These are phyloP conservation scores for Globisporangium nagaii DNA, from an alignment of 352 stramenopile species.

Conservation along the genomic window DNA sequence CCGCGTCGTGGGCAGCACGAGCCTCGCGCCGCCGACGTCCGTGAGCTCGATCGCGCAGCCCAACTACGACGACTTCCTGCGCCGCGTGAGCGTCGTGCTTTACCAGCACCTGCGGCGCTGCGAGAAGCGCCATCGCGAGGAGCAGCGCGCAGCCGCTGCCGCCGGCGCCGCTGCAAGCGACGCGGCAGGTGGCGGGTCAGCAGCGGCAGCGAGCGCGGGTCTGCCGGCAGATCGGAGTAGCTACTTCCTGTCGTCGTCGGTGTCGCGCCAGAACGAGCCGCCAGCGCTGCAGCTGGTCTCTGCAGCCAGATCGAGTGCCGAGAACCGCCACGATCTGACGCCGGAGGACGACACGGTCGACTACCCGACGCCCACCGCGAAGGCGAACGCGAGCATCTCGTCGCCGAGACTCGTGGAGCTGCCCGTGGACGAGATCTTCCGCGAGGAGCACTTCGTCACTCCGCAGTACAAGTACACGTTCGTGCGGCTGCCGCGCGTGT, in stretches of 20 bases:
- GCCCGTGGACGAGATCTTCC: constrained; percentile 77
- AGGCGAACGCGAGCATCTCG: constrained; percentile 28
- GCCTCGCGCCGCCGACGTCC: constrained; percentile 59
- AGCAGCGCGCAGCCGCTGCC: constrained; percentile 24
- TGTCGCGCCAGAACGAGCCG: constrained; percentile 6
- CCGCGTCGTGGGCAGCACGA: constrained; percentile 53
- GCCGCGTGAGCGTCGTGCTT: constrained; percentile 84
- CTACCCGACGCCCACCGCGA: background rate
- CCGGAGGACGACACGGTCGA: constrained; percentile 11
- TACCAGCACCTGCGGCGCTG: constrained; percentile 87
- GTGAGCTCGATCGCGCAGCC: constrained; percentile 81
- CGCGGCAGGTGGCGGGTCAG: background rate
- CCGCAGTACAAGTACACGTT: constrained; percentile 89
- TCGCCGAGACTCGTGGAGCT: constrained; percentile 64
- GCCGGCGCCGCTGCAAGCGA: background rate
- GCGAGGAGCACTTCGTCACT: constrained; percentile 86
- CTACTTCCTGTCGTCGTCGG: constrained; percentile 5
- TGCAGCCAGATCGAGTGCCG: background rate
- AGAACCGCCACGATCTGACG: constrained; percentile 7
- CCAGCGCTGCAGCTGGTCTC: constrained; percentile 1
- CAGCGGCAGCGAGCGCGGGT: background rate
- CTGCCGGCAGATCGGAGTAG: constrained; percentile 8
- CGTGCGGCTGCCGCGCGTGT: constrained; percentile 59
- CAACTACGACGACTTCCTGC: constrained; percentile 89
- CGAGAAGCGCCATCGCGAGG: constrained; percentile 74